Percentiles rank a stretch among this genome's conserved stretches.
These are phyloP conservation scores for Lophiotrema nucula DNA, from an alignment of 495 filamentous ascomycete species.

Conservation along the genomic window DNA sequence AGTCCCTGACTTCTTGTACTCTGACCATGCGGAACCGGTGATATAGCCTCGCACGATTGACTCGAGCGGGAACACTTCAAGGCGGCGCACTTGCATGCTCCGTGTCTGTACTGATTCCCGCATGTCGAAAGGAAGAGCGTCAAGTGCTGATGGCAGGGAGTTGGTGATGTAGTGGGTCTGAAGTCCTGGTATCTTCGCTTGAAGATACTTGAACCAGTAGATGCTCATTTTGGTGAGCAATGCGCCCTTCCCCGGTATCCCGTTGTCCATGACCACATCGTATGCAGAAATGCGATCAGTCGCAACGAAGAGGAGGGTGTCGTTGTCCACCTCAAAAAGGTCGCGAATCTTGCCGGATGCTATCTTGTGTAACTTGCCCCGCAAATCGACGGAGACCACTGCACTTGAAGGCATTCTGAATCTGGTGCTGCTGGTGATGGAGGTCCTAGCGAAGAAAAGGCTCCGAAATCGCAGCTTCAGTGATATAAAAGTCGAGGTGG, in stretches of 20 bases:
- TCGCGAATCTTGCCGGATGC: conserved; percentile 79
- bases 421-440: not conserved
- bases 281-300: conserved; percentile 93
- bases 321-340: conserved; percentile 70
- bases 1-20: conserved; percentile 71
- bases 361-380: conserved; percentile 54
- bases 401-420: conserved; percentile 45
- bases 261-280: conserved; percentile 89
- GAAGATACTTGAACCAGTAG: conserved; percentile 81
- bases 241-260: conserved; percentile 78
- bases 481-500: not conserved
- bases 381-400: conserved; percentile 54
- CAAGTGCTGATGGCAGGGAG: conserved; percentile 58
- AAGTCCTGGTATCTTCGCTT: conserved; percentile 61
- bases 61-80: conserved; percentile 83
- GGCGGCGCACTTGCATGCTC: conserved; percentile 78
- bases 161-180: conserved; percentile 76
- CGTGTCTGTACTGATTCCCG: conserved; percentile 59
- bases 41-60: conserved; percentile 92
- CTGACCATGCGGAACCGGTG: conserved; percentile 87
- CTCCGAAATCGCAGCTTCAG: not conserved
- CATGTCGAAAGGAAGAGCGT: conserved; percentile 28
- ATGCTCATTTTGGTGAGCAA: conserved; percentile 70
- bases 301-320: conserved; percentile 82
- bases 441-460: not conserved